These are phyloP conservation scores for Capillidium rhysosporum DNA, from an alignment of 371 early-diverging fungal species.

Conservation along the genomic window DNA sequence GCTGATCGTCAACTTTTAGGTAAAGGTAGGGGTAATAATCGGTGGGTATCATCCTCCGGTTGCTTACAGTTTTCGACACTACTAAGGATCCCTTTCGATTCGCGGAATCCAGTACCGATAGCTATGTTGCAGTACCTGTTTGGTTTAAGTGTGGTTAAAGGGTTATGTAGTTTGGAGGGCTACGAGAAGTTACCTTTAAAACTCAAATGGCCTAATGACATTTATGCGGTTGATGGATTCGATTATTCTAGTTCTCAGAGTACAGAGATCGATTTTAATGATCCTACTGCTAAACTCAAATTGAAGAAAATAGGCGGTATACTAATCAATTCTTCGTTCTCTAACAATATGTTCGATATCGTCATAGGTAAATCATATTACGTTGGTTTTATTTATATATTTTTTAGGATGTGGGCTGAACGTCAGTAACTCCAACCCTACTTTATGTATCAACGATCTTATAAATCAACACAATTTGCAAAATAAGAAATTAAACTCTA, in stretches of 20 bases:
- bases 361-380: conserved; percentile 38
- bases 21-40: conserved; percentile 70
- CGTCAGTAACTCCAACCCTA: conserved; percentile 56
- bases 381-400: background rate
- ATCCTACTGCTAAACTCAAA: conserved; percentile 4
- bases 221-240: conserved; percentile 32
- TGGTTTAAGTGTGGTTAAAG: conserved; percentile 62
- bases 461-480: conserved; percentile 28
- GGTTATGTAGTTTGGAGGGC: conserved; percentile 39
- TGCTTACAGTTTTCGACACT: conserved; percentile 68
- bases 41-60: conserved; percentile 84
- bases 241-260: conserved; percentile 3
- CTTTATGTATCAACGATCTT: conserved; percentile 62
- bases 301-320: conserved; percentile 73
- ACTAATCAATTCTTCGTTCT: conserved; percentile 58
- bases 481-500: conserved; percentile 7
- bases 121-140: conserved; percentile 82
- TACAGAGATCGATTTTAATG: too few species aligned
- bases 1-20: conserved; percentile 63
- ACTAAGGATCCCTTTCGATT: too few species aligned
- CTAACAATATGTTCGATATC: conserved; percentile 42
- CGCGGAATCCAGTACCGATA: conserved; percentile 15
- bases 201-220: conserved; percentile 95
- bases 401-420: conserved; percentile 60
- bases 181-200: conserved; percentile 57